These are phyloP conservation scores for Saturnispora quitensis DNA, from an alignment of 805 yeast genomes.

Conservation along the genomic window DNA sequence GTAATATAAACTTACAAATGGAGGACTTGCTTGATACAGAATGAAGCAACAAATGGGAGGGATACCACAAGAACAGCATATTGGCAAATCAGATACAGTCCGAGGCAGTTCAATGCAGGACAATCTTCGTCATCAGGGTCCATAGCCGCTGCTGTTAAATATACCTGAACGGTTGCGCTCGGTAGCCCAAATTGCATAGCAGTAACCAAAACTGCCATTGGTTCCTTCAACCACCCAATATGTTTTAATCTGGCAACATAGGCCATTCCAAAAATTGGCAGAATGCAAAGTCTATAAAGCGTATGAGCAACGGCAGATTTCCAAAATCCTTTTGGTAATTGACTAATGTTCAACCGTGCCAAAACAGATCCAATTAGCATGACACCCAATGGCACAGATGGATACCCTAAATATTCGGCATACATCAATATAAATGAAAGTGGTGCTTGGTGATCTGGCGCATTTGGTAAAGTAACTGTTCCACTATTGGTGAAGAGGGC, in stretches of 20 bases:
- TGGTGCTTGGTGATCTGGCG: conserved; percentile 47
- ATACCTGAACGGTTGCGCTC: conserved; percentile 51
- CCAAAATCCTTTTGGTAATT: conserved; percentile 47
- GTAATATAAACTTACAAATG: conserved; percentile 9
- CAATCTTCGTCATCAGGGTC: conserved; percentile 37
- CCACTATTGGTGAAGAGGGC: conserved; percentile 34
- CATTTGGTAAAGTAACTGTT: conserved; percentile 24
- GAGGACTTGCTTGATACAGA: conserved; percentile 25
- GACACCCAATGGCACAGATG: conserved; percentile 49
- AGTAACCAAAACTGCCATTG: conserved; percentile 34
- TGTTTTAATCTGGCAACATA: conserved; percentile 36
- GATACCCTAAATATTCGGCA: conserved; percentile 39
- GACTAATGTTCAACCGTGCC: conserved; percentile 38
- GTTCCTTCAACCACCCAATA: conserved; percentile 40
- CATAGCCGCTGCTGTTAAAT: conserved; percentile 48
- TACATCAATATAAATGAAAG: conserved; percentile 44
- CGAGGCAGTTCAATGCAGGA: conserved; percentile 47
- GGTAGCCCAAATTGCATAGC: conserved; percentile 45
- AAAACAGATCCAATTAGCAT: conserved; percentile 45
- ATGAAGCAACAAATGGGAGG: conserved; percentile 45
- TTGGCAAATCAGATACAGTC: conserved; percentile 41
- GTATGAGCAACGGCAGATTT: conserved; percentile 41
- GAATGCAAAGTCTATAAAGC: conserved; percentile 31
- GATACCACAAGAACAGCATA: conserved; percentile 37
- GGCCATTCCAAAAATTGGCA: conserved; percentile 48